phyloP scores from a whole-genome alignment of 345 rosid species.

The Melastoma malabathricum region DNA sequence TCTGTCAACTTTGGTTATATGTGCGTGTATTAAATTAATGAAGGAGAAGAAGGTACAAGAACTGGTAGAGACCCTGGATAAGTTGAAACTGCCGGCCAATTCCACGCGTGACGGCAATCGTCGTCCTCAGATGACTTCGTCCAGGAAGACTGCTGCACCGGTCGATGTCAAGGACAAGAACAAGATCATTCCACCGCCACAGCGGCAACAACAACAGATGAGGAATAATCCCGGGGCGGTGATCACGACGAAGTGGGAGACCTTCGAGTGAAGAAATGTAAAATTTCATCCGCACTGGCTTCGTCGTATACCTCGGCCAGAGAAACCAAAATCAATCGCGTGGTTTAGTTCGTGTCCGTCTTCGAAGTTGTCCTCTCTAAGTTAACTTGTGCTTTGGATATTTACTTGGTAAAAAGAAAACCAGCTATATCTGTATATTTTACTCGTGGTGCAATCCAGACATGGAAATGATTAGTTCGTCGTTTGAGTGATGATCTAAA shows the following conservation, averaged over 20 bases:
- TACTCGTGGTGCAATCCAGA: background rate
- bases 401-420: background rate
- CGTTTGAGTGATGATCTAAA: no score
- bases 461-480: no score
- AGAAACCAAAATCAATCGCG: no score
- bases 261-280: constrained; percentile 26
- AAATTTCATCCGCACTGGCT: background rate
- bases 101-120: no score
- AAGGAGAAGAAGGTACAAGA: constrained; percentile 41
- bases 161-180: constrained; percentile 7
- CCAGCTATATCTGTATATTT: background rate
- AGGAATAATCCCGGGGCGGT: constrained; percentile 11
- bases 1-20: background rate
- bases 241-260: constrained; percentile 47
- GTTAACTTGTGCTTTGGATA: no score
- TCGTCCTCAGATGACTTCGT: no score
- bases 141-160: no score
- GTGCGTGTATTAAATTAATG: background rate
- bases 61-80: constrained; percentile 32
- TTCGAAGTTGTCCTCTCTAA: no score
- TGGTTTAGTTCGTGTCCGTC: no score
- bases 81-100: constrained; percentile 16
- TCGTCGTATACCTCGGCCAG: background rate
- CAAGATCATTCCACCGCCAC: constrained; percentile 5
- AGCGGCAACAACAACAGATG: constrained; percentile 10